A percentile compares a stretch with the other conserved stretches of the same genome.
Conservation (phyloP, 2,329 filamentous ascomycete species). For the Claviceps pusilla region DNA sequence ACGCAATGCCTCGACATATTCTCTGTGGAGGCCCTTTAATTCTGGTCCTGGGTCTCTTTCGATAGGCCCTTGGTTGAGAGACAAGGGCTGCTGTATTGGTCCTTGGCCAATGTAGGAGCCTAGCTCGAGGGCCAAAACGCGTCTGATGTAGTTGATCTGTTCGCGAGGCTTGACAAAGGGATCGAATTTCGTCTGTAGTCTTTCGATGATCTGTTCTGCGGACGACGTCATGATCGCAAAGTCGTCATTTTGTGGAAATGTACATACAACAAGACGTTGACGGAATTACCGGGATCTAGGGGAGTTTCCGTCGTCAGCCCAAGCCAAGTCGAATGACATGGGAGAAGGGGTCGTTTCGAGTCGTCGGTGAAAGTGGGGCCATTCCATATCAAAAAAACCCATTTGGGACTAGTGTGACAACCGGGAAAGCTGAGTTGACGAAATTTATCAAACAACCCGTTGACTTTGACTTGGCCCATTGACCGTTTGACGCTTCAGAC, state of each 20-base stretch:
- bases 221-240: constrained; percentile 15
- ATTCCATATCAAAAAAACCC: not conserved
- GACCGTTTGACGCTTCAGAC: not conserved
- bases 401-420: constrained; percentile 5
- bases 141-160: constrained; percentile 40
- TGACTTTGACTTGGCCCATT: not conserved
- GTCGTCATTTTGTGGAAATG: not conserved
- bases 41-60: constrained; percentile 21
- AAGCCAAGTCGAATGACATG: not conserved
- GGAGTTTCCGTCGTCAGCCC: not conserved
- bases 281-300: not conserved
- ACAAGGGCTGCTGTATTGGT: constrained; percentile 29
- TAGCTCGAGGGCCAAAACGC: constrained; percentile 38
- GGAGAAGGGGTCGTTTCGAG: not conserved
- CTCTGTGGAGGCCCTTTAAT: constrained; percentile 33
- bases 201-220: constrained; percentile 17
- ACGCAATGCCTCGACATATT: constrained; percentile 39
- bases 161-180: constrained; percentile 43
- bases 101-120: constrained; percentile 30
- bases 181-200: constrained; percentile 29
- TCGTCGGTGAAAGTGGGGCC: not conserved
- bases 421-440: constrained; percentile 13
- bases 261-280: not conserved
- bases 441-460: constrained; percentile 18
- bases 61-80: constrained; percentile 28